phyloP scores from a whole-genome alignment of 176 grass and related monocot species.

The Ampelocalamus luodianensis region DNA sequence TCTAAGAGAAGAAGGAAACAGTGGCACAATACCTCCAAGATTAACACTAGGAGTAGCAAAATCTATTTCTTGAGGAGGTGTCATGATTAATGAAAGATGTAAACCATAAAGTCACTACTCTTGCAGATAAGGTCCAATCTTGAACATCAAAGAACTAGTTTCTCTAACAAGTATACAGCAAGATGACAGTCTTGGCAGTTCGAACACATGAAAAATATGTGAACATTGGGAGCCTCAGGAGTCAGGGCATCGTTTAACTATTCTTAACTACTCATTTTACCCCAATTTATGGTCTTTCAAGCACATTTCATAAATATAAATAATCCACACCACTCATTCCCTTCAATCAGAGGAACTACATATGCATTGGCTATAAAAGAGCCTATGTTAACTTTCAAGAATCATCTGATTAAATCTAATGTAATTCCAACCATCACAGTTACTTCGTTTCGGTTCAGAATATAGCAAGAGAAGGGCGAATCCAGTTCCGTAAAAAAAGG shows the following conservation, averaged over 20 bases:
- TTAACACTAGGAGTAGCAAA: conserved; percentile 8
- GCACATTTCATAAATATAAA: not conserved
- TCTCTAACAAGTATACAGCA: not conserved
- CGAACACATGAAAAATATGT: not conserved
- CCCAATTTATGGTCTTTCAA: not conserved
- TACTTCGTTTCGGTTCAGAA: not conserved
- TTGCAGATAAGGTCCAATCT: not conserved
- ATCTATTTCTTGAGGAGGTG: not conserved
- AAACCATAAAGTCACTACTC: not conserved
- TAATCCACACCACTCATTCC: not conserved
- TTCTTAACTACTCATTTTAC: not conserved
- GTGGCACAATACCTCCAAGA: not conserved
- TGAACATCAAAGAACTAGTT: not conserved
- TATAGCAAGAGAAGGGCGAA: not conserved
- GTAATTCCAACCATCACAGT: not conserved
- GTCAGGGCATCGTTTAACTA: not conserved
- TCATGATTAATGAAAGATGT: not conserved
- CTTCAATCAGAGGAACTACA: not conserved
- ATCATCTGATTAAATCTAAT: not conserved
- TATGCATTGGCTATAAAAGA: not conserved
- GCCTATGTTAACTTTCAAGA: not conserved
- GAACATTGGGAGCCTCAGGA: not conserved
- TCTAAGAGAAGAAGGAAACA: conserved; percentile 7
- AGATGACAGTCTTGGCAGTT: not conserved
- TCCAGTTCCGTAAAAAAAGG: not conserved